Conservation (phyloP, 2,329 filamentous ascomycete genomes). For the Trichoderma arundinaceum region DNA sequence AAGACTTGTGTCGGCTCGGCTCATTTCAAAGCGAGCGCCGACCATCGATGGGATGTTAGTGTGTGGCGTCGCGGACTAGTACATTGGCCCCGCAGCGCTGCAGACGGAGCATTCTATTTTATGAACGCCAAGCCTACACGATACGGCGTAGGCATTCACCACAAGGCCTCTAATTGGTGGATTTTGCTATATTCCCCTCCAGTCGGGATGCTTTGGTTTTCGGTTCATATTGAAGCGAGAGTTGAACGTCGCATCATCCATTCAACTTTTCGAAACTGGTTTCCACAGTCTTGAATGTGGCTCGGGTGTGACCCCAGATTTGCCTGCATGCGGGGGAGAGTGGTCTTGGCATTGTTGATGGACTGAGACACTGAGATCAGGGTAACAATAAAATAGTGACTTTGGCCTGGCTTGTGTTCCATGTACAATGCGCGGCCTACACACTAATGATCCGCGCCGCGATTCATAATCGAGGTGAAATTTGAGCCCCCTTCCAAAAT, state of each 20-base stretch:
- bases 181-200: neutral
- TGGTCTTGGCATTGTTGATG: neutral
- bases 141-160: too few species aligned
- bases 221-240: slow-evolving; percentile 18
- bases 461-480: neutral
- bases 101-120: neutral
- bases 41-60: too few species aligned
- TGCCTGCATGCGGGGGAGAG: neutral
- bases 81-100: slow-evolving; percentile 11
- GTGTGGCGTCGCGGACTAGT: neutral
- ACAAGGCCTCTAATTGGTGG: neutral
- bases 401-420: neutral
- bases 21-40: slow-evolving; percentile 14
- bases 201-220: neutral
- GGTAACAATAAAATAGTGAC: neutral
- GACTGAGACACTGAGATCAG: neutral
- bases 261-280: neutral
- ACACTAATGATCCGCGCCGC: neutral
- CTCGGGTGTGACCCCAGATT: neutral
- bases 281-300: neutral
- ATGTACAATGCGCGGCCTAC: neutral
- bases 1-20: slow-evolving; percentile 16
- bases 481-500: neutral
- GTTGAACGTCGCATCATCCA: neutral
- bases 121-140: too few species aligned